These are phyloP conservation scores for Diaporthe amygdali DNA, from an alignment of 2,329 filamentous ascomycete species.

Conservation along the genomic window DNA sequence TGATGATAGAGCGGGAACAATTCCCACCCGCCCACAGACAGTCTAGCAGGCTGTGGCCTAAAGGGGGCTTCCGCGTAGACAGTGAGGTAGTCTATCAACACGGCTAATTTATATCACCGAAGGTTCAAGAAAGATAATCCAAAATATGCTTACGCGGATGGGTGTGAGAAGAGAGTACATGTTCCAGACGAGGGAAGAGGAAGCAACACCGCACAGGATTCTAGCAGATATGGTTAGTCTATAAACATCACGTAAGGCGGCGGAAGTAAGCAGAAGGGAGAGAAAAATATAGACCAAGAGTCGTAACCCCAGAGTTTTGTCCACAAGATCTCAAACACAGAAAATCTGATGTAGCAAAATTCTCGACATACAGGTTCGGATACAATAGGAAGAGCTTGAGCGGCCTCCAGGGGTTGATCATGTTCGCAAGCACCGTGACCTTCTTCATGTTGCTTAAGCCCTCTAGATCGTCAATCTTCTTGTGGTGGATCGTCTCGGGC, in stretches of 20 bases:
- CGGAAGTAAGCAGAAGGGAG: no score
- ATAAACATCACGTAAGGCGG: background rate
- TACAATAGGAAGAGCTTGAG: slow-evolving; percentile 61
- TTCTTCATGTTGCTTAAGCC: slow-evolving; percentile 51
- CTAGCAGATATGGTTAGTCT: slow-evolving; percentile 3
- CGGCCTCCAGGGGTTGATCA: slow-evolving; percentile 66
- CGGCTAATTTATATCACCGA: background rate
- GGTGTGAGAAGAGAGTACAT: slow-evolving; percentile 72
- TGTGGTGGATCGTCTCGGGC: slow-evolving; percentile 70
- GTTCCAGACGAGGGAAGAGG: slow-evolving; percentile 70
- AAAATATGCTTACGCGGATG: slow-evolving; percentile 49
- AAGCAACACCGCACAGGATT: slow-evolving; percentile 61
- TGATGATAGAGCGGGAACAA: no score
- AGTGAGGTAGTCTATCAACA: background rate
- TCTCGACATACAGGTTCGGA: slow-evolving; percentile 52
- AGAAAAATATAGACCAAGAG: background rate
- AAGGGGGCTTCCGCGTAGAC: background rate
- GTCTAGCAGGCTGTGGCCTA: background rate
- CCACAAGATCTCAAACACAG: background rate
- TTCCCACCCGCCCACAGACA: background rate
- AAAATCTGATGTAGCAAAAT: background rate
- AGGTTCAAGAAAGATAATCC: background rate
- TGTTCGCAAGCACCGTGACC: slow-evolving; percentile 57
- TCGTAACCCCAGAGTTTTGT: background rate
- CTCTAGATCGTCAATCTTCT: slow-evolving; percentile 58